A percentile compares a stretch with the other conserved stretches of the same genome.
phyloP scores from a whole-genome alignment of 169 alveolate species.

The Eimeria necatrix region DNA sequence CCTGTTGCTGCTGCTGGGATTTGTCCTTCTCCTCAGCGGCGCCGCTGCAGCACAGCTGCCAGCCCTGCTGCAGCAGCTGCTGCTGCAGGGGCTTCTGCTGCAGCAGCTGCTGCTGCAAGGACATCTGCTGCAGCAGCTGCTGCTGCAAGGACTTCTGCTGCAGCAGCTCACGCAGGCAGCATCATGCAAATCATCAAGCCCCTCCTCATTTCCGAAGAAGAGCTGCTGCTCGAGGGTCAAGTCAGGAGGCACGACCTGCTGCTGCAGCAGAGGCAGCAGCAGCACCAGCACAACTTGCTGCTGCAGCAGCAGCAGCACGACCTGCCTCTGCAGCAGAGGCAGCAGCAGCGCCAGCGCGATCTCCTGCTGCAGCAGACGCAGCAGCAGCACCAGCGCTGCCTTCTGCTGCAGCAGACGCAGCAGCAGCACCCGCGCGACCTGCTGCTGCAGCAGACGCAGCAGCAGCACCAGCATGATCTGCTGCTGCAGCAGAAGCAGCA shows the following conservation, averaged over 20 bases:
- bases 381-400: constrained; percentile 23
- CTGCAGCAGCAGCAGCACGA: constrained; percentile 24
- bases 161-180: constrained; percentile 13
- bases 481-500: neutral
- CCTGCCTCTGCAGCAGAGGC: neutral
- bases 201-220: constrained; percentile 55
- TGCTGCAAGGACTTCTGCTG: neutral
- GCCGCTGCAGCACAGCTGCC: constrained; percentile 33
- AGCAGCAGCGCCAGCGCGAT: constrained; percentile 15
- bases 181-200: constrained; percentile 39
- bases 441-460: neutral
- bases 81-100: neutral
- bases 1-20: constrained; percentile 30
- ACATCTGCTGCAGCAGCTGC: constrained; percentile 16
- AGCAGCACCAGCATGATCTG: neutral
- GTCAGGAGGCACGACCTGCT: constrained; percentile 42
- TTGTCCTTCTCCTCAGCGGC: constrained; percentile 61
- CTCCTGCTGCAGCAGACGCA: neutral
- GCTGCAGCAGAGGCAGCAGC: constrained; percentile 55
- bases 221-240: constrained; percentile 35
- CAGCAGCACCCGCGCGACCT: neutral
- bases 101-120: constrained; percentile 8
- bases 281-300: constrained; percentile 7
- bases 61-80: neutral
- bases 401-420: neutral